A percentile compares a stretch with the other conserved stretches of the same genome.
Evolutionary conservation across 805 yeast species (phyloP).

Genomic region (Scheffersomyces lignosus): DNA sequence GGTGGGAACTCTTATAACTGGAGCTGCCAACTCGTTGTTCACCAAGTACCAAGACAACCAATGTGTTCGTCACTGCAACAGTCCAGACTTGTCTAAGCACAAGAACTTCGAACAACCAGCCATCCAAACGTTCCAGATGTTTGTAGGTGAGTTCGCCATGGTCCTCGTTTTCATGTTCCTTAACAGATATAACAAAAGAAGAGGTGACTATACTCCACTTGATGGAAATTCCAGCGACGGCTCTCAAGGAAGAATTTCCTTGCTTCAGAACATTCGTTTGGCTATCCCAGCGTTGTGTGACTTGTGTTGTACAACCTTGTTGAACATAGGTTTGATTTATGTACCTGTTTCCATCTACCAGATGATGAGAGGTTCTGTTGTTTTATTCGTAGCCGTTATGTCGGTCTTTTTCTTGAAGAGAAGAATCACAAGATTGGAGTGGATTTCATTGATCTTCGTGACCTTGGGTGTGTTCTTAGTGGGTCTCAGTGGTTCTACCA

Average conservation of each 20-base stretch:
- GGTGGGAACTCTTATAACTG: slow-evolving; percentile 61
- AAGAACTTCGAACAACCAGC: slow-evolving; percentile 73
- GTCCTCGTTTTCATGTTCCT: slow-evolving; percentile 40
- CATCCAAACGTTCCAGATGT: slow-evolving; percentile 78
- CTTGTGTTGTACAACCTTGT: slow-evolving; percentile 67
- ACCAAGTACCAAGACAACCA: slow-evolving; percentile 78
- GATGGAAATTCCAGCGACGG: slow-evolving; percentile 8
- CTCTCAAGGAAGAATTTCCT: slow-evolving; percentile 6
- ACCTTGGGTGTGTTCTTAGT: slow-evolving; percentile 69
- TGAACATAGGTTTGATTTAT: slow-evolving; percentile 72
- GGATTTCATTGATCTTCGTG: slow-evolving; percentile 66
- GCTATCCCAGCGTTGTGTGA: slow-evolving; percentile 72
- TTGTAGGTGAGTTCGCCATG: slow-evolving; percentile 64
- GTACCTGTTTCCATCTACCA: slow-evolving; percentile 81
- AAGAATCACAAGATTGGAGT: slow-evolving; percentile 58
- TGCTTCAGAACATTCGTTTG: slow-evolving; percentile 22
- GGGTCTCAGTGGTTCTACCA: slow-evolving; percentile 63
- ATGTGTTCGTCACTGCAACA: slow-evolving; percentile 58
- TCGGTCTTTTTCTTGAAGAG: slow-evolving; percentile 62
- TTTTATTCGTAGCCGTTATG: slow-evolving; percentile 71
- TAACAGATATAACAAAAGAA: slow-evolving; percentile 13
- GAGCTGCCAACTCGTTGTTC: slow-evolving; percentile 70
- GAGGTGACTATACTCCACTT: slow-evolving; percentile 17
- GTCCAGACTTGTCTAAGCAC: slow-evolving; percentile 42
- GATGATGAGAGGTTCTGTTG: slow-evolving; percentile 81